Conservation (phyloP, 345 rosid genomes). For the Alliaria petiolata region DNA sequence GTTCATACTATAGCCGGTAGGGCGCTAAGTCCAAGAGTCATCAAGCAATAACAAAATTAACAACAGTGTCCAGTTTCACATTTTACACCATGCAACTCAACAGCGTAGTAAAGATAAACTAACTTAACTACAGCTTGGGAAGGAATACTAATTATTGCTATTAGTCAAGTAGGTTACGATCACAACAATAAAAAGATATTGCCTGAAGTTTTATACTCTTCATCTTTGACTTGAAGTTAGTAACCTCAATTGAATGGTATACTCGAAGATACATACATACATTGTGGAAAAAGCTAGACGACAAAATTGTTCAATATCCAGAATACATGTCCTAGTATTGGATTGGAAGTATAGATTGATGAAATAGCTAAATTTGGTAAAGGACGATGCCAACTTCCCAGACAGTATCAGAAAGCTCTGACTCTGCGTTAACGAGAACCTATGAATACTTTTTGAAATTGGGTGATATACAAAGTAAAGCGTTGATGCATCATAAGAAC, state of each 20-base stretch:
- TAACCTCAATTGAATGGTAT: background rate
- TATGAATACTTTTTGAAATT: background rate
- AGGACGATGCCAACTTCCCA: background rate
- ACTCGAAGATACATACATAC: background rate
- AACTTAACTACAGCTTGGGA: background rate
- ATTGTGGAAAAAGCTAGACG: background rate
- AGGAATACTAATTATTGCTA: background rate
- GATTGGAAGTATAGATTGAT: background rate
- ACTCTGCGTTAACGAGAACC: background rate
- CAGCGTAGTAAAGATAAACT: background rate
- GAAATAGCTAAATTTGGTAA: slow-evolving; percentile 7
- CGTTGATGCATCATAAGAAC: background rate
- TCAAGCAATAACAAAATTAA: background rate
- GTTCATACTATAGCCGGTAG: background rate
- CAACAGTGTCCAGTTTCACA: slow-evolving; percentile 11
- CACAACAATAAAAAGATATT: background rate
- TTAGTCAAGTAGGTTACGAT: slow-evolving; percentile 7
- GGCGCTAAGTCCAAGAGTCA: background rate
- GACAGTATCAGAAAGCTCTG: background rate
- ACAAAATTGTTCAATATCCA: background rate
- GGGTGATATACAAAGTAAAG: background rate
- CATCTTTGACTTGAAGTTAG: background rate
- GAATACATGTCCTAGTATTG: background rate
- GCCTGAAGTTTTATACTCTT: background rate
- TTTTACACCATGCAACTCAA: background rate